phyloP scores from a whole-genome alignment of 345 rosid species.

The Camelina laxa region DNA sequence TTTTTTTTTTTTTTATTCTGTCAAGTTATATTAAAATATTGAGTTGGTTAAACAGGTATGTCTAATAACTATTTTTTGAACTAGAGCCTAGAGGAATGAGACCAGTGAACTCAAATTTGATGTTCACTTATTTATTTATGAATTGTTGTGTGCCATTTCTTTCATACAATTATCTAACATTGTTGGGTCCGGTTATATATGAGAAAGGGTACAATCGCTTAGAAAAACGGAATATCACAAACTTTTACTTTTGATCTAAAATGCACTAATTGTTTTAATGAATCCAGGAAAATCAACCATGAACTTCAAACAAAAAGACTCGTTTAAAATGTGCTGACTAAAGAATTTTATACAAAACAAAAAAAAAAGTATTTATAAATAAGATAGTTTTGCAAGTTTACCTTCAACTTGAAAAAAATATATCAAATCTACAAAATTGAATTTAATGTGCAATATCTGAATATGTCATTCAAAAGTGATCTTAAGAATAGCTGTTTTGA shows the following conservation, averaged over 20 bases:
- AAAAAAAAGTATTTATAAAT: too few species aligned
- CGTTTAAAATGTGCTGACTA: neutral
- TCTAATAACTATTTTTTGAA: conserved; percentile 8
- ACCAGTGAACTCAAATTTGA: conserved; percentile 4
- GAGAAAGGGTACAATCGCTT: neutral
- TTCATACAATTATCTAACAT: neutral
- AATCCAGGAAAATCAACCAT: neutral
- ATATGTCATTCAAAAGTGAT: too few species aligned
- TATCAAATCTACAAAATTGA: too few species aligned
- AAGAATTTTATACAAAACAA: too few species aligned
- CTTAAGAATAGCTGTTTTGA: too few species aligned
- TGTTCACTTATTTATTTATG: neutral
- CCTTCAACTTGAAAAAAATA: too few species aligned
- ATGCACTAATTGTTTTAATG: neutral
- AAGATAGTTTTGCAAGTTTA: too few species aligned
- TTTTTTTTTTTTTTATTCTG: too few species aligned
- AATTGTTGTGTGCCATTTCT: neutral
- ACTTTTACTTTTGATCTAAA: neutral
- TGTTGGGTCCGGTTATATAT: neutral
- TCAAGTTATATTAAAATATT: neutral
- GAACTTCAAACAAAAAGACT: neutral
- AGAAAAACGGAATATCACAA: neutral
- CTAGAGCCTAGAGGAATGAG: conserved; percentile 19
- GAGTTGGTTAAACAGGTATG: conserved; percentile 21
- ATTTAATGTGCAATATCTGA: too few species aligned